Evolutionary conservation across 331 rosid species (phyloP), one percentile per base, ranked within the genome.

Genomic region (Cydonia oblonga): DNA sequence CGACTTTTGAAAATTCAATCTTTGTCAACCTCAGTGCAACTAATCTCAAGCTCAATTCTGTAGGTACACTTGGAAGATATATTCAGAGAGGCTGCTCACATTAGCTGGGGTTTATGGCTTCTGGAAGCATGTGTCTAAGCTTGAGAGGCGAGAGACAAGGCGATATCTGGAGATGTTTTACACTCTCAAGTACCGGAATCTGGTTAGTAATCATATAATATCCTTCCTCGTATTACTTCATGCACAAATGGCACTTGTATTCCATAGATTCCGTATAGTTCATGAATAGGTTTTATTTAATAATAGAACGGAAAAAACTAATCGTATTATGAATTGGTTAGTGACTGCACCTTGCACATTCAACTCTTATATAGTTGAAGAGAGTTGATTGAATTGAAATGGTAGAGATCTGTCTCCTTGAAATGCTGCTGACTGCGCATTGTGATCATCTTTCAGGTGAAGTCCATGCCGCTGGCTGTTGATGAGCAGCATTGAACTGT

Each of bases 81-180:
- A 83, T 60, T 83, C 87, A 4, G 84, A 83, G 51, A 79, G 87
- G 53, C 49, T 83, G 64, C 80, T 83, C 62, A 83, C 77, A 15
- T 32, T 83, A 62, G 84, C 84, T 64, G 87, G 87, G 68, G 87
- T 83, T 24, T 83, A 80, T 60, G 70, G 87, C 75, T 83, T 80
- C 74, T 83, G 87, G 87, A 83, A 79, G 77, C 78, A 83, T 25
- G 87, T 80, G 23, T 83, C 87, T 3, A 80, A 80, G 75, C 87
- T 83, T 29, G 84, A 83, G 66, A 79, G 87, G 66, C 76, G 75
- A 6, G 87, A 76, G 66, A 80, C 75, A 2, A 80, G 82, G 75
- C 56, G 84, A 14, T 76, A 80, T 67, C 75, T 76, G 49, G 84
- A 83, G 66, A 79, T 83, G 84, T 80, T 83, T 57, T 80, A 80